Conservation (phyloP, 2,329 filamentous ascomycete genomes). For the Cladobotryum mycophilum region DNA sequence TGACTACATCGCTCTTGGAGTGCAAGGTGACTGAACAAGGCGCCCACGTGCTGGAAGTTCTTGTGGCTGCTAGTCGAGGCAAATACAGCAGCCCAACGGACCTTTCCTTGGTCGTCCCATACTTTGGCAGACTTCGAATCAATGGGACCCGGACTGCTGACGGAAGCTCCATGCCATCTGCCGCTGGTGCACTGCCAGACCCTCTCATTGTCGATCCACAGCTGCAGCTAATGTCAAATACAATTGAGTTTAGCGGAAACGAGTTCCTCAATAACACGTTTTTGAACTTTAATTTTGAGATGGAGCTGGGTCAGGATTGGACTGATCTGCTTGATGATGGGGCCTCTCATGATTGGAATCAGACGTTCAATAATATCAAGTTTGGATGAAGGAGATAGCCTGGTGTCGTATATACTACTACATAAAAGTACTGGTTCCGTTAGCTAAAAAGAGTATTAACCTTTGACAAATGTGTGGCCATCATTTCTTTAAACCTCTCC, state of each 20-base stretch:
- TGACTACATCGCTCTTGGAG: slow-evolving; percentile 4
- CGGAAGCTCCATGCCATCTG: neutral
- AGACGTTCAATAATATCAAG: slow-evolving; percentile 1
- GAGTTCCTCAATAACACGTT: slow-evolving; percentile 7
- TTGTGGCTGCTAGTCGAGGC: slow-evolving; percentile 1
- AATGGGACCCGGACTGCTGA: neutral
- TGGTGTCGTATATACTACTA: no score
- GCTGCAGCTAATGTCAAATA: neutral
- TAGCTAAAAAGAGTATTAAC: no score
- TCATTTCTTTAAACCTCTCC: no score
- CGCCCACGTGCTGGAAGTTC: slow-evolving; percentile 8
- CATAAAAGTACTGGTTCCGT: no score
- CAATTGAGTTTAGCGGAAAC: slow-evolving; percentile 8
- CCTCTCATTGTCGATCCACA: neutral
- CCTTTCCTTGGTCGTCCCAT: slow-evolving; percentile 7
- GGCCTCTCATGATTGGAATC: slow-evolving; percentile 4
- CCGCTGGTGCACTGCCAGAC: neutral
- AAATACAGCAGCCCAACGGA: neutral
- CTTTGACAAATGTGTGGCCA: no score
- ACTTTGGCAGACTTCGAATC: slow-evolving; percentile 12
- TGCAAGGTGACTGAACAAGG: slow-evolving; percentile 10
- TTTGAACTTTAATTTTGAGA: slow-evolving; percentile 8
- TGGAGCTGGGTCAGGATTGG: slow-evolving; percentile 11
- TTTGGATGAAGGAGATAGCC: no score
- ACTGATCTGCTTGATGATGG: slow-evolving; percentile 3